Evolutionary conservation across 2,329 filamentous ascomycete species (phyloP).

Genomic region (Aspergillus sp.): DNA sequence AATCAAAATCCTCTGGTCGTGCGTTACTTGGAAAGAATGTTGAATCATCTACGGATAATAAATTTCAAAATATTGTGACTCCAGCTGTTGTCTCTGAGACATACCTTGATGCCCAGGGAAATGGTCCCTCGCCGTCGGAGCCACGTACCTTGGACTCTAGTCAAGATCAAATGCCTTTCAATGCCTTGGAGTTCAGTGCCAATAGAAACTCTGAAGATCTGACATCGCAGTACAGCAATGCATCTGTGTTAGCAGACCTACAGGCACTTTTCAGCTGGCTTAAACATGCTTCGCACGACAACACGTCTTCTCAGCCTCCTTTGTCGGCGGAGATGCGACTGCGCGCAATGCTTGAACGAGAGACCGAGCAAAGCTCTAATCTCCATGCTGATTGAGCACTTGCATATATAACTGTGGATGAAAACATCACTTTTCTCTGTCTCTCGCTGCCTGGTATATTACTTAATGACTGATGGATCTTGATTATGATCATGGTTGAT

Average conservation of each 20-base stretch:
- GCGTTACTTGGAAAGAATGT: slow-evolving; percentile 23
- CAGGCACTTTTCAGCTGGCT: slow-evolving; percentile 34
- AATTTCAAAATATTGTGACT: slow-evolving; percentile 23
- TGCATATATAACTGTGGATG: too few species aligned
- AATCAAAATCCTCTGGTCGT: slow-evolving; percentile 20
- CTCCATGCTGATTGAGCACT: too few species aligned
- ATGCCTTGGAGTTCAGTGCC: not conserved
- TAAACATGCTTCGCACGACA: slow-evolving; percentile 18
- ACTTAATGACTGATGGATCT: slow-evolving; percentile 1
- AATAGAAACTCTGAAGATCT: not conserved
- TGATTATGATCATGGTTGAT: slow-evolving; percentile 3
- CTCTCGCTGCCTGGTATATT: not conserved
- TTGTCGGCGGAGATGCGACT: slow-evolving; percentile 33
- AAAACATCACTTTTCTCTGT: not conserved
- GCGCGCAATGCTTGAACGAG: slow-evolving; percentile 30
- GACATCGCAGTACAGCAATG: not conserved
- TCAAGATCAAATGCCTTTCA: too few species aligned
- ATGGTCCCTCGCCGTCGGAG: slow-evolving; percentile 5
- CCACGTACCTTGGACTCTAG: too few species aligned
- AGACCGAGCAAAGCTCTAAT: slow-evolving; percentile 1
- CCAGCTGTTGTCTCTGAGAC: slow-evolving; percentile 36
- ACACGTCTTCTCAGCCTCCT: slow-evolving; percentile 10
- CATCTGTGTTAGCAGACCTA: slow-evolving; percentile 22
- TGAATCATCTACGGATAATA: slow-evolving; percentile 7
- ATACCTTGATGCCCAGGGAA: slow-evolving; percentile 31